phyloP scores from a whole-genome alignment of 768 basidiomycete species.

The Tylopilus subfusipes region DNA sequence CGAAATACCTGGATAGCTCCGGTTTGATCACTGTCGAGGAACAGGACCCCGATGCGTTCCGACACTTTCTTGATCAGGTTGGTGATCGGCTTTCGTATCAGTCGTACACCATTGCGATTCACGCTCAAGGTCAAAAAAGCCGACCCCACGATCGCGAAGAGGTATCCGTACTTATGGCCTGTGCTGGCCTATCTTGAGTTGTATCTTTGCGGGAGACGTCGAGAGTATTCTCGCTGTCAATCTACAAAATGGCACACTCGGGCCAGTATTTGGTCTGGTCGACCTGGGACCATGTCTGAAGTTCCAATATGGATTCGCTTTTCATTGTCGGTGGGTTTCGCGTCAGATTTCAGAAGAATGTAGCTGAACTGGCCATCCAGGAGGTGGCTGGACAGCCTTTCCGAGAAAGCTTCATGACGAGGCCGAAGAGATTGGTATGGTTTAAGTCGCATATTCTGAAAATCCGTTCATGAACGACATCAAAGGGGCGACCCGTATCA shows the following conservation, averaged over 20 bases:
- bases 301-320: constrained; percentile 15
- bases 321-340: constrained; percentile 2
- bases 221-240: too few relatives aligned
- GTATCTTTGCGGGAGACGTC: constrained; percentile 4
- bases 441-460: background rate
- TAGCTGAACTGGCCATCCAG: constrained; percentile 5
- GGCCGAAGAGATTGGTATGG: background rate
- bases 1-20: background rate
- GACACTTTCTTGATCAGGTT: background rate
- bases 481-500: background rate
- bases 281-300: background rate
- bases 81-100: background rate
- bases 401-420: background rate
- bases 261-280: background rate
- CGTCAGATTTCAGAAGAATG: background rate
- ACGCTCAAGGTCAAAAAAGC: constrained; percentile 8
- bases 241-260: too few relatives aligned
- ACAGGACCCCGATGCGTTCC: background rate
- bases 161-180: constrained; percentile 15
- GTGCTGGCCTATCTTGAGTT: constrained; percentile 14
- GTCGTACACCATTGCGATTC: background rate
- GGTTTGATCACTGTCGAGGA: background rate
- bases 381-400: constrained; percentile 7
- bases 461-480: background rate
- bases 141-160: constrained; percentile 9